A percentile compares a stretch with the other conserved stretches of the same genome.
phyloP scores from a whole-genome alignment of 805 yeast genomes.

The Ogataea trehalophila region DNA sequence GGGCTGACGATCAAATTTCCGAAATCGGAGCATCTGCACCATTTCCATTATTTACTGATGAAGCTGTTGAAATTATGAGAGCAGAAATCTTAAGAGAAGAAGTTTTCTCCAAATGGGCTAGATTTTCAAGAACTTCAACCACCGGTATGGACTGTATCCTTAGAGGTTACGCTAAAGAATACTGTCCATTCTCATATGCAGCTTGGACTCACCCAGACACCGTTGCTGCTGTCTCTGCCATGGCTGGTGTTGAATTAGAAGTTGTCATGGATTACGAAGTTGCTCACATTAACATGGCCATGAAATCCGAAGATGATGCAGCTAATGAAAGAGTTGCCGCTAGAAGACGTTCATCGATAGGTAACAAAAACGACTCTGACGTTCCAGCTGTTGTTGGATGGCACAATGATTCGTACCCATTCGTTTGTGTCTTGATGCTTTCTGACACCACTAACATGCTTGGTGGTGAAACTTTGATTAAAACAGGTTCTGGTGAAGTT shows the following conservation, averaged over 20 bases:
- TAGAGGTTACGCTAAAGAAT: slow-evolving; percentile 44
- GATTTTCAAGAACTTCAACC: slow-evolving; percentile 39
- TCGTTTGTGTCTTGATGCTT: slow-evolving; percentile 60
- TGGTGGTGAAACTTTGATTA: slow-evolving; percentile 57
- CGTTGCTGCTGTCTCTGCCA: slow-evolving; percentile 45
- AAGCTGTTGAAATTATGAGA: slow-evolving; percentile 55
- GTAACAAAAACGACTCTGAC: slow-evolving; percentile 26
- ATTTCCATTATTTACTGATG: slow-evolving; percentile 56
- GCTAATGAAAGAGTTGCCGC: slow-evolving; percentile 25
- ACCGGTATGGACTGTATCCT: slow-evolving; percentile 45
- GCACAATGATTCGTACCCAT: slow-evolving; percentile 62
- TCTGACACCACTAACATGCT: slow-evolving; percentile 53
- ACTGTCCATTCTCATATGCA: slow-evolving; percentile 46
- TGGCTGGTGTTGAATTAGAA: slow-evolving; percentile 56
- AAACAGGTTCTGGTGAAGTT: slow-evolving; percentile 38
- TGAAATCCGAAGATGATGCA: slow-evolving; percentile 36
- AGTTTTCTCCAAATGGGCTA: slow-evolving; percentile 39
- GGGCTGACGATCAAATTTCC: slow-evolving; percentile 43
- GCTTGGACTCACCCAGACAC: slow-evolving; percentile 62
- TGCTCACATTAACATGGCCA: slow-evolving; percentile 47
- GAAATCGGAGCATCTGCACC: slow-evolving; percentile 56
- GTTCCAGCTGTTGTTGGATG: slow-evolving; percentile 56
- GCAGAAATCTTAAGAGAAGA: slow-evolving; percentile 48
- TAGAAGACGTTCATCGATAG: slow-evolving; percentile 23
- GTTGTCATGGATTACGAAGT: slow-evolving; percentile 55